phyloP scores from a whole-genome alignment of 1,139 yeast genomes.

The Zygosaccharomyces pseudobailii region DNA sequence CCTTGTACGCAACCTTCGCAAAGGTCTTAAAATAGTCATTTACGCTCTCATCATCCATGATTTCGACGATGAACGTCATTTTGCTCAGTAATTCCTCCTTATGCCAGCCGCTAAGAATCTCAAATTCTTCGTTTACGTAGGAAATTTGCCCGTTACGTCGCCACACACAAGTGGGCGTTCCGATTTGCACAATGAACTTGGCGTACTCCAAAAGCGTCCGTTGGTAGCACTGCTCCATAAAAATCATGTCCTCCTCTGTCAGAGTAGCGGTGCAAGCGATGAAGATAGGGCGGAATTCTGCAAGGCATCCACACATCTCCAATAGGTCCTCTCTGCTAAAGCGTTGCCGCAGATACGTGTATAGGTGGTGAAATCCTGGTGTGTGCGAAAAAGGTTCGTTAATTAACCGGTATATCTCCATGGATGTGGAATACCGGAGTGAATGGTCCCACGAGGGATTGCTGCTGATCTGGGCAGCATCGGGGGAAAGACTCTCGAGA shows the following conservation, averaged over 20 bases:
- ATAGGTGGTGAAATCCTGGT: conserved; percentile 80
- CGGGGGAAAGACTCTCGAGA: conserved; percentile 25
- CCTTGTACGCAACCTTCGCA: conserved; percentile 84
- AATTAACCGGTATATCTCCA: conserved; percentile 74
- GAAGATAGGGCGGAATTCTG: conserved; percentile 83
- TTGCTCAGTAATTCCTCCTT: conserved; percentile 59
- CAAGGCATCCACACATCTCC: conserved; percentile 83
- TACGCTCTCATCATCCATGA: conserved; percentile 83
- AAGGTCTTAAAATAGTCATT: conserved; percentile 84
- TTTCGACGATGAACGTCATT: conserved; percentile 76
- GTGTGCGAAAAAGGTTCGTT: conserved; percentile 79
- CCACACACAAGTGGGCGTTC: conserved; percentile 96
- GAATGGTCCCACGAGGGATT: conserved; percentile 35
- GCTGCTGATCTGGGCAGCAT: conserved; percentile 12
- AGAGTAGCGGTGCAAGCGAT: conserved; percentile 87
- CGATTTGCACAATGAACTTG: conserved; percentile 73
- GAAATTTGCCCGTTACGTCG: conserved; percentile 93
- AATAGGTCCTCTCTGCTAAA: conserved; percentile 69
- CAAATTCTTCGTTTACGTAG: conserved; percentile 88
- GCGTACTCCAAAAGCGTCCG: conserved; percentile 85
- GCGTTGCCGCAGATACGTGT: conserved; percentile 65
- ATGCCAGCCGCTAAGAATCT: conserved; percentile 86
- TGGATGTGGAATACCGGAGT: conserved; percentile 56
- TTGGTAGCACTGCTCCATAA: conserved; percentile 95
- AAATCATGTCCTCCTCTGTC: conserved; percentile 84